Percentiles rank a stretch among this genome's conserved stretches.
Evolutionary conservation across 1,284 basidiomycete genomes (phyloP).

Genomic region (Bondarzewia mesenterica): DNA sequence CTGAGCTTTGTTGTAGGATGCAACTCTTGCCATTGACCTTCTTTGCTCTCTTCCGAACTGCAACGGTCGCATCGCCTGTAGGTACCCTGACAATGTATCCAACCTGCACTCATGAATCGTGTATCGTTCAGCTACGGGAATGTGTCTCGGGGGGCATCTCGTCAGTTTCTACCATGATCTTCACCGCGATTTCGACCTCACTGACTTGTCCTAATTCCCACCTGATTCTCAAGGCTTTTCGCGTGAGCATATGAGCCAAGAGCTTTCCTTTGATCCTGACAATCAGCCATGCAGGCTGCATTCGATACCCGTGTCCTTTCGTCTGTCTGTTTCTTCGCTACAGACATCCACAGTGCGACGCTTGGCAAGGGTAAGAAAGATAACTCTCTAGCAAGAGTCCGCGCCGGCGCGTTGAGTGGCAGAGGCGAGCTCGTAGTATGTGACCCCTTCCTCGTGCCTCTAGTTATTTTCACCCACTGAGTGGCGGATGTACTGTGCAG

Average conservation of each 20-base stretch:
- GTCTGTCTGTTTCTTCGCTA: conserved; percentile 89
- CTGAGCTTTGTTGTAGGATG: conserved; percentile 43
- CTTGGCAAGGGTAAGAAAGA: conserved; percentile 82
- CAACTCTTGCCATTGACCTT: conserved; percentile 69
- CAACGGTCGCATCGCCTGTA: conserved; percentile 82
- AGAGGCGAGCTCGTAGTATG: conserved; percentile 80
- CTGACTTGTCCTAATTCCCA: conserved; percentile 2
- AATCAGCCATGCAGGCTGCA: conserved; percentile 48
- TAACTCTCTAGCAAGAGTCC: conserved; percentile 65
- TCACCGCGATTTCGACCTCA: not conserved
- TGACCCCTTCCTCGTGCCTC: conserved; percentile 3
- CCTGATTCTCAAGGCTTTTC: conserved; percentile 46
- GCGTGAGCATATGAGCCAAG: conserved; percentile 27
- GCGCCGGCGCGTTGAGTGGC: conserved; percentile 63
- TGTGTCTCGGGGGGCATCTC: conserved; percentile 82
- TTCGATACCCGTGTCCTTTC: conserved; percentile 81
- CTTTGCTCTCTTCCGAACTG: conserved; percentile 69
- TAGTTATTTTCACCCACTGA: not conserved
- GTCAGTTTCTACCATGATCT: conserved; percentile 31
- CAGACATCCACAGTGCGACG: conserved; percentile 80
- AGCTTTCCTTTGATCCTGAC: not conserved
- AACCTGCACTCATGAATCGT: not conserved
- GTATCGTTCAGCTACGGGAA: conserved; percentile 58
- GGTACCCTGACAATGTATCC: conserved; percentile 10
- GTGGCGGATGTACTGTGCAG: conserved; percentile 25